Base-by-base conservation (phyloP, 345 rosid species). In the Microthlaspi erraticum region DNA sequence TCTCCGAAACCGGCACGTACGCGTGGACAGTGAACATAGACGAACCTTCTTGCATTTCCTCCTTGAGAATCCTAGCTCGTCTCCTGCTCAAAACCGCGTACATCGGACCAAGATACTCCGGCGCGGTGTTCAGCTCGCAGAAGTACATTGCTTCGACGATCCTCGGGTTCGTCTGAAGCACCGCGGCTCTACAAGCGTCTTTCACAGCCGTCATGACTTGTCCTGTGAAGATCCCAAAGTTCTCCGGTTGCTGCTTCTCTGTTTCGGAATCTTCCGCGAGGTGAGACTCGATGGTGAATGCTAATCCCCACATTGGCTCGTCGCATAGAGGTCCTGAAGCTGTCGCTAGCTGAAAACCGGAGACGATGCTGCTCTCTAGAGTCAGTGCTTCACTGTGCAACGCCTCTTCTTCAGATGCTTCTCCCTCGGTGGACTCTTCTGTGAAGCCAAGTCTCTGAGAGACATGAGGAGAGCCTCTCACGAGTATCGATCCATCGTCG, bases 131-230 rank as follows among this genome's bases (percentile, higher is more conserved):
- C 74, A 91, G 70, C 68, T 93, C 98, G 53, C 92, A 87, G 74
- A 91, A 93, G 77, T 93, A 91, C 94, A 86, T 81, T n/a, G 94
- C 97, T 81, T 93, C 97, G 3, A 93, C 96, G 7, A 90, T 85
- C 14, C 91, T 76, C 43, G 97, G 97, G 18, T 86, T 87, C 58
- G 64, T 85, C 79, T 78, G 87, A 60, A 86, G 91, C 26, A 93
- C 77, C 13, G 88, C 96, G 23, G 87, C 88, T 81, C 90, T 85
- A 63, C 96, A 88, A 0, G 97, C 89, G 32, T 91, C 97, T 78
- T 88, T 93, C 20, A 87, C 94, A 1, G 91, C 83, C 42, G 95
- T 76, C 94, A 93, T 91, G 59, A 93, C 89, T 73, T 91, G 97
- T 66, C 94, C 92, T 1, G 87, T 83, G 62, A 91, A 84, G 44